A percentile compares a stretch with the other conserved stretches of the same genome.
phyloP scores from a whole-genome alignment of 2,329 filamentous ascomycete genomes.

The Macrophomina tecta region DNA sequence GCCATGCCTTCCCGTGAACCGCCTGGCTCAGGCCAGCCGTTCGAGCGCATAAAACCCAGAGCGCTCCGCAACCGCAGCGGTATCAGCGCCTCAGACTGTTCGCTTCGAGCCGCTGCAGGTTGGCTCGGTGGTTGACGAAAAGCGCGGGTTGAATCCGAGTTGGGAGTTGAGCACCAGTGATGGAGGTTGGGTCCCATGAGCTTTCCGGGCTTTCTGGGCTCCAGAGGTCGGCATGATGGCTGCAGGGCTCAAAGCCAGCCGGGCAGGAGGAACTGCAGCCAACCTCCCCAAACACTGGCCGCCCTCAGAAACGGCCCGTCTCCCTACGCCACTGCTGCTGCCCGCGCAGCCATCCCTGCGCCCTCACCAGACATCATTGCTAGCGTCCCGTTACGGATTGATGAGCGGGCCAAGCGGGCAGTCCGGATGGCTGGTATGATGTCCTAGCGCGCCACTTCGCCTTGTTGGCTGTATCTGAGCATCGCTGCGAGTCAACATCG shows the following conservation, averaged over 20 bases:
- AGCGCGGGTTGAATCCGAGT: background rate
- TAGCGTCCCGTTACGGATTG: background rate
- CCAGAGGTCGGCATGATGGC: background rate
- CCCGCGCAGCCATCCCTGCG: conserved; percentile 1
- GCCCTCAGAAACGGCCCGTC: conserved; percentile 14
- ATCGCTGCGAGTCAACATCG: background rate
- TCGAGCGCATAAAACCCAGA: background rate
- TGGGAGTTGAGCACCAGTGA: background rate
- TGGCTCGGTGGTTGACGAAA: background rate
- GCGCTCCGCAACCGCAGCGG: background rate
- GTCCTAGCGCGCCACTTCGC: background rate
- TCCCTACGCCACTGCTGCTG: conserved; percentile 4
- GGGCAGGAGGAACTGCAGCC: background rate
- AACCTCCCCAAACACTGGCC: background rate
- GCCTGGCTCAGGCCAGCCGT: background rate
- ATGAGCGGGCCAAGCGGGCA: background rate
- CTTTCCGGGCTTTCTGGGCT: background rate
- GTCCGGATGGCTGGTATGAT: background rate
- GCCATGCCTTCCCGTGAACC: background rate
- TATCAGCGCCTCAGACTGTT: background rate
- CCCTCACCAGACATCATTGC: conserved; percentile 4
- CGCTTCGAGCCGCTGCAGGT: background rate
- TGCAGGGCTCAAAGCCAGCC: background rate
- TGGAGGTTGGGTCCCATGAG: background rate
- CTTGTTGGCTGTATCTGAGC: background rate